Evolutionary conservation across 495 filamentous ascomycete species (phyloP).

Genomic region (Mytilinidion resinicola): DNA sequence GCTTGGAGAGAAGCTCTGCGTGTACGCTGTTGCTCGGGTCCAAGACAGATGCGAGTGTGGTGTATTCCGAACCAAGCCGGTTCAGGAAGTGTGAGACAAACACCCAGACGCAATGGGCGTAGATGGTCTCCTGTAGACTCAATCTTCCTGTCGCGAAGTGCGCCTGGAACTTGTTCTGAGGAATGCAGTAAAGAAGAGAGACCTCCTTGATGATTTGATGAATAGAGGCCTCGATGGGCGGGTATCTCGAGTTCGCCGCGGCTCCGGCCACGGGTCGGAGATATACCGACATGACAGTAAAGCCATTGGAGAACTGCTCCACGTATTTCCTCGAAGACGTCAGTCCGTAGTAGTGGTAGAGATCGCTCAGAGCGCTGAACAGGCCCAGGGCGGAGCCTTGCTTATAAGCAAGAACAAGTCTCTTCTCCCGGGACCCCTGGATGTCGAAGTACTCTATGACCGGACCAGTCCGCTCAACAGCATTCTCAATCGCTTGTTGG

Average conservation of each 20-base stretch:
- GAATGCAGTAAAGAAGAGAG: conserved; percentile 93
- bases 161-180: conserved; percentile 87
- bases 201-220: conserved; percentile 99
- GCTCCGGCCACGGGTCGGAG: conserved; percentile 59
- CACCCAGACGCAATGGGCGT: conserved; percentile 94
- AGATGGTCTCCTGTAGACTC: conserved; percentile 93
- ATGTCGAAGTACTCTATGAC: conserved; percentile 98
- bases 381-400: conserved; percentile 86
- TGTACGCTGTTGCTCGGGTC: conserved; percentile 76
- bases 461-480: conserved; percentile 74
- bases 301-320: conserved; percentile 95
- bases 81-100: conserved; percentile 97
- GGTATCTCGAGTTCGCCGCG: conserved; percentile 50
- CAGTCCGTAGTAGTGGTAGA: conserved; percentile 97
- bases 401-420: conserved; percentile 89
- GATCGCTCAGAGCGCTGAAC: conserved; percentile 90
- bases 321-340: conserved; percentile 96
- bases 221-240: conserved; percentile 85
- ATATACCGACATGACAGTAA: conserved; percentile 93
- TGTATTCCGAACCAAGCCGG: conserved; percentile 84
- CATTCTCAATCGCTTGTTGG: conserved; percentile 82
- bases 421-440: conserved; percentile 80
- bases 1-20: conserved; percentile 84
- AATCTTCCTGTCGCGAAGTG: conserved; percentile 84
- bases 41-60: conserved; percentile 72